Evolutionary conservation across 2,329 filamentous ascomycete genomes (phyloP), one percentile per base, ranked within the genome.

Genomic region (Colletotrichum phormii): DNA sequence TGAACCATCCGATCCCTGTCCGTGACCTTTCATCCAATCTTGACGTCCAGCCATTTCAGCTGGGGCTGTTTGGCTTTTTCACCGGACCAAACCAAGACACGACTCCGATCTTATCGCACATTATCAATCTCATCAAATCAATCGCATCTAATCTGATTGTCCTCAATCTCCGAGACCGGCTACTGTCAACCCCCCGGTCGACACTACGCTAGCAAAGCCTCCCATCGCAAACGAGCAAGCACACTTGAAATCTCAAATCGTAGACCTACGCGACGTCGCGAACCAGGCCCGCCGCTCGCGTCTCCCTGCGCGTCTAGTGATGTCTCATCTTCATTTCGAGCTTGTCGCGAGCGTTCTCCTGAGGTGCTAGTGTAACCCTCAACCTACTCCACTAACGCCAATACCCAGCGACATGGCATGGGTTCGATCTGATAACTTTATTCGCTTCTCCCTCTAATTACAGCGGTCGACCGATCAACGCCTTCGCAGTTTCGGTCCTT

Each of bases 111-210:
- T 67, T 67, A 63, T 72, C 71, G 58, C 22, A n/a, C 35, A 15
- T 70, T 65, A 73, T 73, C 71, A 73, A 73, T 73, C 71, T 73
- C 62, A 73, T 73, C 71, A 73, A 73, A 73, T 73, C 62, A 73
- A 73, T 73, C 71, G 62, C 67, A 73, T 73, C 71, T 73, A 72
- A 73, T 73, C 71, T 72, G 46, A 64, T 64, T 64, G 1, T 11
- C 0, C 13, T 42, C 60, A 54, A 61, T 70, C 66, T 72, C 70
- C 70, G 66, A 70, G 54, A 72, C 66, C 66, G 70, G 66, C 61
- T 24, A 8, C 49, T 35, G 26, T 12, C 9, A n/a, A 31, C 8
- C 31, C 51, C 37, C 9, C 42, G 51, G 49, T 22, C 35, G 46
- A 42, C 24, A 55, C 18, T 8, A 64, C 46, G 26, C 65, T 35